Percentiles rank a stretch among this genome's conserved stretches.
Conservation (phyloP, 169 alveolate genomes). For the Sarcocystis neurona region DNA sequence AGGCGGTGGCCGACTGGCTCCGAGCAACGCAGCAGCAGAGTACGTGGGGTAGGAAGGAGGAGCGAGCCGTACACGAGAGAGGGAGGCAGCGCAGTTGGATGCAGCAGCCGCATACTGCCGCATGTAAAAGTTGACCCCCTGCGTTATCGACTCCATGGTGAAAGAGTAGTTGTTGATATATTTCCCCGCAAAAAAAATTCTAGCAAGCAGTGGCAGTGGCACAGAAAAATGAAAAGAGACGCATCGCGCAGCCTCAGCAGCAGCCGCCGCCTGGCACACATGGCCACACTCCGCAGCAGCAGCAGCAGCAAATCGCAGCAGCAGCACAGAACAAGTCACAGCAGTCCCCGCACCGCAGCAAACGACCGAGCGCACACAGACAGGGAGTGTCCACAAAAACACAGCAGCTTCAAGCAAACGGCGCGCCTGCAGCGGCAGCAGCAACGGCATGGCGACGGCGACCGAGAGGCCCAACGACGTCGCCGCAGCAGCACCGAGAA, state of each 20-base stretch:
- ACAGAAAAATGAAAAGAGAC: neutral
- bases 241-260: neutral
- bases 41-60: slow-evolving; percentile 51
- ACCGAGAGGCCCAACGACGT: neutral
- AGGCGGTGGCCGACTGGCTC: too few relatives aligned
- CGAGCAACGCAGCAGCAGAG: too few relatives aligned
- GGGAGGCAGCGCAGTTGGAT: slow-evolving; percentile 42
- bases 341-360: neutral
- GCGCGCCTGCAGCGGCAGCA: neutral
- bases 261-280: neutral
- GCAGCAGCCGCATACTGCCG: slow-evolving; percentile 64
- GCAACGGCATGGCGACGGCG: neutral
- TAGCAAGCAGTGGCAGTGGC: slow-evolving; percentile 10
- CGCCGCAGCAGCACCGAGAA: neutral
- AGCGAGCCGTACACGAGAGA: slow-evolving; percentile 41
- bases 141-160: slow-evolving; percentile 83
- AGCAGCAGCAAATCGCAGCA: neutral
- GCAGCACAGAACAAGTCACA: too few relatives aligned
- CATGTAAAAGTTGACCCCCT: slow-evolving; percentile 73
- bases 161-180: slow-evolving; percentile 81
- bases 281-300: neutral
- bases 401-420: neutral
- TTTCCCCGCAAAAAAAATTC: slow-evolving; percentile 87
- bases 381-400: neutral
- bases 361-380: neutral